These are phyloP conservation scores for Miscanthus sacchariflorus DNA, from an alignment of 202 grass and related monocot species.

Conservation along the genomic window DNA sequence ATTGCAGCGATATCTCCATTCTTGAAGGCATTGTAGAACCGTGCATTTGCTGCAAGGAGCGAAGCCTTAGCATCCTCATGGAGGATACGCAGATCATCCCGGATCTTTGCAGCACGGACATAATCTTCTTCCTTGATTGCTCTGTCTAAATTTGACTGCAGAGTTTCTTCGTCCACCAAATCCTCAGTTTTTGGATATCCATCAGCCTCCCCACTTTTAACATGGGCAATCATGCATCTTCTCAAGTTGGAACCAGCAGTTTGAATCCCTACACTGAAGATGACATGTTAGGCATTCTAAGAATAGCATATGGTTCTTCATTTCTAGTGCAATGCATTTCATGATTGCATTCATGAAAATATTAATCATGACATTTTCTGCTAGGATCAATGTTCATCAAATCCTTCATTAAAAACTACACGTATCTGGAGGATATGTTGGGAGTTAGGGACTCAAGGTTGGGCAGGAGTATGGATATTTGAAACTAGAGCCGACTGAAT, in stretches of 20 bases:
- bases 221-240: constrained; percentile 41
- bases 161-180: constrained; percentile 69
- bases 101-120: constrained; percentile 68
- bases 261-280: constrained; percentile 75
- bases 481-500: not conserved
- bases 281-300: constrained; percentile 35
- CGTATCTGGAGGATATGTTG: not conserved
- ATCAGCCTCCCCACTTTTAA: constrained; percentile 78
- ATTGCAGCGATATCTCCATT: constrained; percentile 80
- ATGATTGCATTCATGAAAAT: not conserved
- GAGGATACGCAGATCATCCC: constrained; percentile 74
- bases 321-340: not conserved
- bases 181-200: constrained; percentile 63
- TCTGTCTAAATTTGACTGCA: constrained; percentile 69
- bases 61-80: constrained; percentile 79
- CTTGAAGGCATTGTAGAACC: constrained; percentile 87
- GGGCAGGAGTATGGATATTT: not conserved
- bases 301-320: not conserved
- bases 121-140: constrained; percentile 95
- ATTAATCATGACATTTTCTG: not conserved
- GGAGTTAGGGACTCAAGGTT: constrained; percentile 10
- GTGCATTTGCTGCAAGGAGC: constrained; percentile 73
- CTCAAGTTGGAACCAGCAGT: constrained; percentile 27
- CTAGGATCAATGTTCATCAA: constrained; percentile 39
- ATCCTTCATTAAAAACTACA: not conserved